Conservation (phyloP, 169 alveolate genomes). For the Plasmodium sp. region DNA sequence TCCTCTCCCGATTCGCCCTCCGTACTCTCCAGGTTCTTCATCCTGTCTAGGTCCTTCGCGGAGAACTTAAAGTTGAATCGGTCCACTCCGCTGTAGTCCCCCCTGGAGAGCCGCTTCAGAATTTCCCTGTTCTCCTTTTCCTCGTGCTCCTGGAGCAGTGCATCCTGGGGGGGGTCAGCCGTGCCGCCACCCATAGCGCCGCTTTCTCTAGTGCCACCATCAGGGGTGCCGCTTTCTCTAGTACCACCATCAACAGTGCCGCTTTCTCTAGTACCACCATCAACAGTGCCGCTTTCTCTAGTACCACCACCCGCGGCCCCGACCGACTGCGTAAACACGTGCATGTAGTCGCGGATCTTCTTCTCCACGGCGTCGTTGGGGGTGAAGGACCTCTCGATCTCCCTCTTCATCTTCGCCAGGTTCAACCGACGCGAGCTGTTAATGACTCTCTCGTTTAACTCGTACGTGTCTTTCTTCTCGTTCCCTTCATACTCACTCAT, state of each 20-base stretch:
- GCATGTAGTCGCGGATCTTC: slow-evolving; percentile 64
- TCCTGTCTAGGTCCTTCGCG: slow-evolving; percentile 16
- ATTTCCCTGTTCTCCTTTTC: slow-evolving; percentile 17
- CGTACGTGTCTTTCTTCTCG: slow-evolving; percentile 47
- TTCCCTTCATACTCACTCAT: slow-evolving; percentile 4
- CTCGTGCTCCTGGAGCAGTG: slow-evolving; percentile 13
- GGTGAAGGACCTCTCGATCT: slow-evolving; percentile 27
- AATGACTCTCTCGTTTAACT: slow-evolving; percentile 36
- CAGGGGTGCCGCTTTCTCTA: background rate
- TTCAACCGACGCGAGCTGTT: slow-evolving; percentile 34
- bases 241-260: background rate
- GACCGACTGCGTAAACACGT: slow-evolving; percentile 57
- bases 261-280: too few relatives aligned
- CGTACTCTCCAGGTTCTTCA: background rate
- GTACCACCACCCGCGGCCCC: background rate
- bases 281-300: too few relatives aligned
- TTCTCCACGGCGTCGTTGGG: slow-evolving; percentile 6
- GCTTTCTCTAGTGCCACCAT: too few relatives aligned
- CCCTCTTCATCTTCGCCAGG: slow-evolving; percentile 19
- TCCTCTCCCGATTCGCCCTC: slow-evolving; percentile 1
- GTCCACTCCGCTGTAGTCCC: slow-evolving; percentile 36
- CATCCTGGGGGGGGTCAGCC: background rate
- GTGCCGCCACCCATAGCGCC: background rate
- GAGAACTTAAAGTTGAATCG: slow-evolving; percentile 53
- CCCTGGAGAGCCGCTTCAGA: background rate